Evolutionary conservation across 73 alveolate species (phyloP).

Genomic region (Paraurostyla sp.): DNA sequence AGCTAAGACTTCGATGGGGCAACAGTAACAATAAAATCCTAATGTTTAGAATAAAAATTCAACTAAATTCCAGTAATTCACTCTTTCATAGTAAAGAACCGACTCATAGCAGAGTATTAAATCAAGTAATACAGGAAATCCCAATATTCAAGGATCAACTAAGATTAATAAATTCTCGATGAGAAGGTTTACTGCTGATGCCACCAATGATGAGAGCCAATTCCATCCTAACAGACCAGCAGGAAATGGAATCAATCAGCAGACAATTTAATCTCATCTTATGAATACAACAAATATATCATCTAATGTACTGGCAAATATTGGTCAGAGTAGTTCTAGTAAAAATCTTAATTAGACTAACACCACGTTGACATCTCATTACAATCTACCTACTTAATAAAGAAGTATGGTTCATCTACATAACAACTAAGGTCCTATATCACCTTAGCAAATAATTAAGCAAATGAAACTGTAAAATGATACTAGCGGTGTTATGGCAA

Average conservation of each 20-base stretch:
- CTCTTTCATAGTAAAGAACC: slow-evolving; percentile 47
- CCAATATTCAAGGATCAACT: too few species aligned
- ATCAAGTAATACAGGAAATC: too few species aligned
- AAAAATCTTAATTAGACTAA: slow-evolving; percentile 13
- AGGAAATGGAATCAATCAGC: background rate
- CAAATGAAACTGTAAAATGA: background rate
- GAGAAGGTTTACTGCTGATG: slow-evolving; percentile 58
- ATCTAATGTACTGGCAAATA: slow-evolving; percentile 27
- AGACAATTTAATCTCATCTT: background rate
- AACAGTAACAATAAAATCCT: background rate
- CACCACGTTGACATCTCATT: background rate
- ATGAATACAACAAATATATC: slow-evolving; percentile 23
- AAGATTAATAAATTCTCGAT: slow-evolving; percentile 16
- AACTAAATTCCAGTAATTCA: slow-evolving; percentile 28
- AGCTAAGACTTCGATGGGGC: background rate
- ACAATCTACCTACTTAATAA: slow-evolving; percentile 34
- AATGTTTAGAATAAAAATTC: background rate
- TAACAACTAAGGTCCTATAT: background rate
- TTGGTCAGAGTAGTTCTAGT: slow-evolving; percentile 21
- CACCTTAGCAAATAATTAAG: background rate
- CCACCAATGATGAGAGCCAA: slow-evolving; percentile 17
- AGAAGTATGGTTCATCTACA: slow-evolving; percentile 46
- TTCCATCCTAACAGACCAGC: background rate
- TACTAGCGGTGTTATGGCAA: background rate
- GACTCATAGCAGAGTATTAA: slow-evolving; percentile 27